Evolutionary conservation across 2,329 filamentous ascomycete species (phyloP).

Genomic region (Ampelomyces quisqualis): DNA sequence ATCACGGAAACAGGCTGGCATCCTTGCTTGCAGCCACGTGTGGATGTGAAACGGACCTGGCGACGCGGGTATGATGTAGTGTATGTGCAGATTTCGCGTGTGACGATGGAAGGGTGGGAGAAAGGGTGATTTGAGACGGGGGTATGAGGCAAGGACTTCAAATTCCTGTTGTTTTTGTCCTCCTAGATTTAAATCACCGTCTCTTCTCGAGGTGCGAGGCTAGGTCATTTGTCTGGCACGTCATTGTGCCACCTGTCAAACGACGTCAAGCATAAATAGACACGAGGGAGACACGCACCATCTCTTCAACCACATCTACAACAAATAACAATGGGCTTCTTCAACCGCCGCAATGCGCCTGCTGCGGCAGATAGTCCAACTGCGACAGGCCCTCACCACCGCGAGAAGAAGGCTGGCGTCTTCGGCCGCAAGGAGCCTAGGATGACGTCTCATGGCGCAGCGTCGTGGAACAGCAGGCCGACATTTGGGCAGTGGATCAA

Average conservation of each 20-base stretch:
- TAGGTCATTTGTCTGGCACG: not conserved
- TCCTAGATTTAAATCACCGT: conserved; percentile 1
- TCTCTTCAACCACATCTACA: conserved; percentile 2
- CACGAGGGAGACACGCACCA: not conserved
- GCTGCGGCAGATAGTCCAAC: conserved; percentile 41
- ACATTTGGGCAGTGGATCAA: conserved; percentile 71
- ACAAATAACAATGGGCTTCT: conserved; percentile 40
- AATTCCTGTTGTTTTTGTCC: conserved; percentile 8
- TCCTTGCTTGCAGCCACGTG: too few relatives aligned
- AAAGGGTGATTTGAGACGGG: conserved; percentile 40
- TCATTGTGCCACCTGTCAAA: not conserved
- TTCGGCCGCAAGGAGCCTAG: conserved; percentile 24
- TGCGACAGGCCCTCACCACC: conserved; percentile 30
- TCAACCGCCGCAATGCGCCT: conserved; percentile 40
- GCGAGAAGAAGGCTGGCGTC: conserved; percentile 34
- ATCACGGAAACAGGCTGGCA: too few relatives aligned
- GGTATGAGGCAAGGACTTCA: conserved; percentile 14
- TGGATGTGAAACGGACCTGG: too few relatives aligned
- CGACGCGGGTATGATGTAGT: too few relatives aligned
- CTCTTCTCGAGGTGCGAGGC: too few relatives aligned
- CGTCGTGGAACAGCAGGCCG: conserved; percentile 46
- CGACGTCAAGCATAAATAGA: too few relatives aligned
- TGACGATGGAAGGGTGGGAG: too few relatives aligned
- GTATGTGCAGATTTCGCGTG: too few relatives aligned
- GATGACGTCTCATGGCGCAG: conserved; percentile 15